Evolutionary conservation across 2,329 filamentous ascomycete species (phyloP).

Genomic region (Cladosporium sp.): DNA sequence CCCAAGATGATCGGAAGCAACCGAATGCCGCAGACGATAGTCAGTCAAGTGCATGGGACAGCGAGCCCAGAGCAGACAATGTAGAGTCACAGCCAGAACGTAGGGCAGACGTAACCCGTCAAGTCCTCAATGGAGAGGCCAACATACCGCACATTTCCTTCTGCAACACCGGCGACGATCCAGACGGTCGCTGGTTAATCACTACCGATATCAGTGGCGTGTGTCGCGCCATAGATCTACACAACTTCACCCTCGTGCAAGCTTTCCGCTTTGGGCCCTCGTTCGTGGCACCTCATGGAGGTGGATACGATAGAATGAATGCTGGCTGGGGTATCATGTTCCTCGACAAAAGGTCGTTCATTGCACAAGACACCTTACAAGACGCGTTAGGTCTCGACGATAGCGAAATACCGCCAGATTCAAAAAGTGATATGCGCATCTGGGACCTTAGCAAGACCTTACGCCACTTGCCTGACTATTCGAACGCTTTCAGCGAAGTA

Average conservation of each 20-base stretch:
- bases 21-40: neutral
- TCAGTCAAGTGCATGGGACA: neutral
- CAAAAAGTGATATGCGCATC: conserved; percentile 13
- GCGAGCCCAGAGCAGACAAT: neutral
- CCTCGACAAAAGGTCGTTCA: conserved; percentile 34
- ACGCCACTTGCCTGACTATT: conserved; percentile 18
- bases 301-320: conserved; percentile 27
- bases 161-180: conserved; percentile 54
- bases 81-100: neutral
- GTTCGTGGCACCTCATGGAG: neutral
- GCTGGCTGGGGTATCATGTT: conserved; percentile 36
- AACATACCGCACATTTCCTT: conserved; percentile 59
- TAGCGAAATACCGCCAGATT: conserved; percentile 18
- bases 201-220: conserved; percentile 50
- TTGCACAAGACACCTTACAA: conserved; percentile 18
- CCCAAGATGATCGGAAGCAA: neutral
- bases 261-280: conserved; percentile 23
- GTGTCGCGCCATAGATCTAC: conserved; percentile 28
- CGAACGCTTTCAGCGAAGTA: conserved; percentile 10
- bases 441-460: conserved; percentile 31
- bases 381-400: conserved; percentile 24
- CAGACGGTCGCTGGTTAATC: conserved; percentile 52
- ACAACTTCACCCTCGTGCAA: conserved; percentile 19
- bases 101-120: conserved; percentile 5
- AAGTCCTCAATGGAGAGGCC: conserved; percentile 15